Evolutionary conservation across 2,329 filamentous ascomycete genomes (phyloP).

Genomic region (Acephala macrosclerotiorum): DNA sequence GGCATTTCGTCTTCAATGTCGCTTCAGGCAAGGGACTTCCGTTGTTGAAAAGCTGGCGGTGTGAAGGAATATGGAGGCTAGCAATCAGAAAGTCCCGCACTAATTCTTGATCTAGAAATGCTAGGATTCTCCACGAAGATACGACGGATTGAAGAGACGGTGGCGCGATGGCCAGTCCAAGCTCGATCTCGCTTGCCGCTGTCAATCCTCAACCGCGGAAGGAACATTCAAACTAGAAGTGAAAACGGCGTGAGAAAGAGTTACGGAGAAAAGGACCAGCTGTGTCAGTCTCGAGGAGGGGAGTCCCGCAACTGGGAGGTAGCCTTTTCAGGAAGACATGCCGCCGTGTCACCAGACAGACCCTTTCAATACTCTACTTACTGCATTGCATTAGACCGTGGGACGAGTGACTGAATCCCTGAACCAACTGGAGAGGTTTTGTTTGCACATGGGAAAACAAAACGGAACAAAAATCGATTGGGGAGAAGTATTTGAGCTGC

Average conservation of each 20-base stretch:
- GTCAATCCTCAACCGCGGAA: conserved; percentile 18
- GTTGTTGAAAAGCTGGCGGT: conserved; percentile 26
- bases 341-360: neutral
- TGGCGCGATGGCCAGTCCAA: conserved; percentile 19
- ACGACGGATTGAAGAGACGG: conserved; percentile 16
- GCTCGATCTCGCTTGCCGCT: conserved; percentile 28
- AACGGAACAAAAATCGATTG: conserved; percentile 9
- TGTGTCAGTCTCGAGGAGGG: neutral
- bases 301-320: neutral
- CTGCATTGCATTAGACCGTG: conserved; percentile 4
- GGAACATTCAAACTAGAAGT: conserved; percentile 7
- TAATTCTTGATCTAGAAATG: conserved; percentile 17
- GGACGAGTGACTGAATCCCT: neutral
- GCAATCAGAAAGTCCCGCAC: conserved; percentile 15
- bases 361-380: neutral
- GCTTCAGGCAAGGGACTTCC: conserved; percentile 3
- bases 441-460: conserved; percentile 10
- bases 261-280: conserved; percentile 8
- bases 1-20: neutral
- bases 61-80: conserved; percentile 19
- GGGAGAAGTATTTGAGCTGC: conserved; percentile 3
- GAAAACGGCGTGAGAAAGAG: conserved; percentile 16
- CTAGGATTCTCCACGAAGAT: conserved; percentile 32
- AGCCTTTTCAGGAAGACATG: neutral
- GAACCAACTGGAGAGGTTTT: conserved; percentile 15